Evolutionary conservation across 1,139 yeast species (phyloP), one percentile per base, ranked within the genome.

Genomic region (Pichia terricola): DNA sequence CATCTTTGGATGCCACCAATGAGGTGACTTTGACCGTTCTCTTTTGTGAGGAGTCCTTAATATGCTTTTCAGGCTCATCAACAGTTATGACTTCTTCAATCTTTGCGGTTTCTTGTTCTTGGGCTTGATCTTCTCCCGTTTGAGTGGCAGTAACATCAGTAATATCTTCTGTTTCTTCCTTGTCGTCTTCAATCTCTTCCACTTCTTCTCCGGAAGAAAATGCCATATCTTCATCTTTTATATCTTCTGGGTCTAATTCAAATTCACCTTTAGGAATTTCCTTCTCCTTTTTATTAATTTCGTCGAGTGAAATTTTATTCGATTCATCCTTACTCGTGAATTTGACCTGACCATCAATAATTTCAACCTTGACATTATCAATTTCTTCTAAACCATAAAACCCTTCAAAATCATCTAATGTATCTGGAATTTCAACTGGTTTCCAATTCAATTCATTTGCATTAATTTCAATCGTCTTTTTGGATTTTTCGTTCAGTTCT

Each of bases 361-460:
- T 70, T 50, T 75, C 75, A 4, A 89, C 89, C 55, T 76, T 89
- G 27, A 89, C 96, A 28, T 96, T 96, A 44, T 88, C 96, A 43
- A 91, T 75, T 61, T 91, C 98, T 62, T 91, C 97, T 37, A 91
- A 66, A 0, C 96, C 98, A 62, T 79, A 86, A 53, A 88, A 81
- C 0, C 96, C 96, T 55, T 83, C 89, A 59, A 83, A 84, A 61
- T 86, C 95, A 48, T 81, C 96, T 48, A 86, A 63, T 35, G 87
- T 81, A 51, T 85, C 91, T 4, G 94, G 91, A 41, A 91, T 75
- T 2, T 81, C 83, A 11, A 87, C 95, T 4, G 79, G 64, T 54
- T 82, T 83, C 98, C 98, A 91, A 26, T 68, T 65, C 51, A 83
- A 65, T 31, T 69, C 70, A 51, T 73, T 73, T 2, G 75, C 73